These are phyloP conservation scores for Herpotrichia juniperi DNA, from an alignment of 2,329 filamentous ascomycete species.

Conservation along the genomic window DNA sequence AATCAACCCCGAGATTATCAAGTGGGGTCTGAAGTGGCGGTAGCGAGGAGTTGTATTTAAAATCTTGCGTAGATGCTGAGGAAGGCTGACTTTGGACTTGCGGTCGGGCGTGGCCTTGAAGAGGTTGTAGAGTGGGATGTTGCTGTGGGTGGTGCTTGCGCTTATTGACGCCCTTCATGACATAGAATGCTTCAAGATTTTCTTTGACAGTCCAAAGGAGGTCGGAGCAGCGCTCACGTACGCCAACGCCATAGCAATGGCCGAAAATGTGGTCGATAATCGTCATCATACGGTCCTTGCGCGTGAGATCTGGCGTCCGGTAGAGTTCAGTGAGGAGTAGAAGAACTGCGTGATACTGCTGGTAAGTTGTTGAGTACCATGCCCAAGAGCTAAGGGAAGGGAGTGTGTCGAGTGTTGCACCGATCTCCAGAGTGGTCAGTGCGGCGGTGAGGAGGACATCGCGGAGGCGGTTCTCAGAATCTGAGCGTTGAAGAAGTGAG, in stretches of 20 bases:
- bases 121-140: slow-evolving; percentile 34
- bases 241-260: slow-evolving; percentile 45
- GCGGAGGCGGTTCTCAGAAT: slow-evolving; percentile 43
- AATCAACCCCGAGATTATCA: slow-evolving; percentile 38
- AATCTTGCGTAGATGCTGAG: slow-evolving; percentile 14
- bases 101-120: slow-evolving; percentile 11
- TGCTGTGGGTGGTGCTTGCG: slow-evolving; percentile 30
- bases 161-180: slow-evolving; percentile 45
- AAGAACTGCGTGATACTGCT: slow-evolving; percentile 46
- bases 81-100: background rate
- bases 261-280: slow-evolving; percentile 49
- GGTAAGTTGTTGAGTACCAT: slow-evolving; percentile 47
- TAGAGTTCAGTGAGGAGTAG: slow-evolving; percentile 46
- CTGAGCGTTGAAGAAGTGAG: slow-evolving; percentile 37
- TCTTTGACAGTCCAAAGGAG: slow-evolving; percentile 45
- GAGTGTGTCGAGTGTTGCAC: slow-evolving; percentile 46
- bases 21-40: slow-evolving; percentile 32
- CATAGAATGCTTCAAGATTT: slow-evolving; percentile 47
- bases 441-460: slow-evolving; percentile 45
- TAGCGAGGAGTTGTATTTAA: slow-evolving; percentile 18
- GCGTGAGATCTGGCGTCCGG: slow-evolving; percentile 40
- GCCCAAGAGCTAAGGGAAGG: slow-evolving; percentile 41
- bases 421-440: slow-evolving; percentile 45
- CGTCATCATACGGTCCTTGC: slow-evolving; percentile 45
- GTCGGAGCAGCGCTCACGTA: slow-evolving; percentile 42